Evolutionary conservation across 2,329 filamentous ascomycete genomes (phyloP).

Genomic region (Rhynchosporium secalis): DNA sequence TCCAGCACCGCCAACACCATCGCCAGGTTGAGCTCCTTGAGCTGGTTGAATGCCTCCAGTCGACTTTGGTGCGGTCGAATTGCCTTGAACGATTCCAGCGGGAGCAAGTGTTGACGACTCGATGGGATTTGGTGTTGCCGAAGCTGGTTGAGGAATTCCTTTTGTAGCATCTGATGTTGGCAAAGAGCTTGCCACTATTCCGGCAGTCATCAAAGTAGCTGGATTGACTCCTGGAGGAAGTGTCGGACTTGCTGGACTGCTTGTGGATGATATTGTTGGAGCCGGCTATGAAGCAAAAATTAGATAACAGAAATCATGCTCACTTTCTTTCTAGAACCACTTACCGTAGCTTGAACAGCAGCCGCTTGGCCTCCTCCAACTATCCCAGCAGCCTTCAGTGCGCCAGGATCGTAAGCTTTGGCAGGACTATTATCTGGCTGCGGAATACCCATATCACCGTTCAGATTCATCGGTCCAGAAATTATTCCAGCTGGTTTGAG

Average conservation of each 20-base stretch:
- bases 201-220: conserved; percentile 3
- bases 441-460: background rate
- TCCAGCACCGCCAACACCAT: background rate
- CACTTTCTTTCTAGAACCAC: background rate
- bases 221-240: conserved; percentile 1
- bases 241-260: background rate
- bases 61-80: background rate
- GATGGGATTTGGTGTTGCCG: background rate
- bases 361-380: background rate
- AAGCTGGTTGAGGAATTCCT: background rate
- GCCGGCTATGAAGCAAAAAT: background rate
- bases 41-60: background rate
- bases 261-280: background rate
- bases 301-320: background rate
- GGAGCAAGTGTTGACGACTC: background rate
- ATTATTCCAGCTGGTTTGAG: conserved; percentile 5
- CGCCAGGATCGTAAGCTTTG: background rate
- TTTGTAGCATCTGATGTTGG: background rate
- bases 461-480: conserved; percentile 9
- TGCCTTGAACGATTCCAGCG: conserved; percentile 7
- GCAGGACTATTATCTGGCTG: background rate
- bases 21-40: background rate
- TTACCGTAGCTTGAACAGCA: background rate
- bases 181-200: background rate
- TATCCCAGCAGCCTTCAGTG: background rate